Evolutionary conservation across 73 alveolate genomes (phyloP), one percentile per base, ranked within the genome.

Genomic region (Paraurostyla sp.): DNA sequence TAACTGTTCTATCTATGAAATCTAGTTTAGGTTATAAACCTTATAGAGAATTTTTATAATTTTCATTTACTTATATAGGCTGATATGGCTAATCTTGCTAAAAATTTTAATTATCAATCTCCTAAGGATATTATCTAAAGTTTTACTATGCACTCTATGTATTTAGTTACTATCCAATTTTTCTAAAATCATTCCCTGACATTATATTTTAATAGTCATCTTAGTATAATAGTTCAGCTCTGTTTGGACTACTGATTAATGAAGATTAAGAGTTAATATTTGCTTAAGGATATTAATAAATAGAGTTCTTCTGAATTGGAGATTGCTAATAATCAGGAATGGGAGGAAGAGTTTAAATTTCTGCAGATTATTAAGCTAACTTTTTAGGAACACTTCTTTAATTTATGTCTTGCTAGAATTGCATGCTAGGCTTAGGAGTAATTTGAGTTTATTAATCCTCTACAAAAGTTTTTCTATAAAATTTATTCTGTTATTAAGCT

Each of bases 361-460:
- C 23, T 36, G 58, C 58, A 16, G 56, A 65, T n/a, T n/a, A n/a
- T n/a, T n/a, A n/a, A n/a, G n/a, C n/a, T n/a, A n/a, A n/a, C n/a
- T n/a, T n/a, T n/a, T n/a, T n/a, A n/a, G n/a, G n/a, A 35, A 18
- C 1, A 38, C 41, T 15, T 1, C 41, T 1, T 38, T 65, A 38
- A 18, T 65, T 18, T 15, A 11, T n/a, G n/a, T n/a, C n/a, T n/a
- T n/a, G n/a, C n/a, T n/a, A n/a, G n/a, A n/a, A 6, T 15, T 65
- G 41, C 18, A 56, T 38, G 41, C 82, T 65, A 0, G 9, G 6
- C 35, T 65, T 56, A 13, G 82, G 82, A 6, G 82, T 65, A 30
- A 65, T 38, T 40, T 65, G 23, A 40, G 82, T 65, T 38, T 65
- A 22, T 30, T 65, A 65, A 65, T 65, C 82, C 58, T 65, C 82